Conservation (phyloP, 176 grass and related monocot species). For the Bonia amplexicaulis region DNA sequence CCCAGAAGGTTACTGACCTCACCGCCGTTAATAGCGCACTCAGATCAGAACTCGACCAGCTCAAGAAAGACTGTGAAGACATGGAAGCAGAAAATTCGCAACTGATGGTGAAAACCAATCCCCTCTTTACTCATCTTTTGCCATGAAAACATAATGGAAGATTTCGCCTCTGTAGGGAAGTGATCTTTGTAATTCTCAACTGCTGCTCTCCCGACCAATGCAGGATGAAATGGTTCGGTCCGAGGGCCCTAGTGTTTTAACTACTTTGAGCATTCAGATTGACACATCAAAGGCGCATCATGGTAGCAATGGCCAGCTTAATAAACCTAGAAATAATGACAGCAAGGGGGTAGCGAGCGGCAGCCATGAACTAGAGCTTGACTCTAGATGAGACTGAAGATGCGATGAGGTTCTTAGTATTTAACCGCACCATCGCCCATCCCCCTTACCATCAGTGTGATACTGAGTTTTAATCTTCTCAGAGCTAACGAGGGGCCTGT, state of each 20-base stretch:
- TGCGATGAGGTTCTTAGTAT: neutral
- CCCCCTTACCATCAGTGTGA: neutral
- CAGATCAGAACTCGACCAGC: conserved; percentile 44
- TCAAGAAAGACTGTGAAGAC: conserved; percentile 50
- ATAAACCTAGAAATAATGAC: neutral
- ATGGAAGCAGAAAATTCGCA: conserved; percentile 57
- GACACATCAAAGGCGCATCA: conserved; percentile 17
- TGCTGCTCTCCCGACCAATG: neutral
- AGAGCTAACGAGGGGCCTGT: neutral
- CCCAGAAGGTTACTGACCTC: conserved; percentile 50
- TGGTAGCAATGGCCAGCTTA: neutral
- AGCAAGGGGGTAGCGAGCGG: conserved; percentile 15
- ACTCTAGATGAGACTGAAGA: neutral
- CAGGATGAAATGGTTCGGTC: conserved; percentile 42
- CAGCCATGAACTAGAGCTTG: neutral
- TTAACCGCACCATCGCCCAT: neutral
- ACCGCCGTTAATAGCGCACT: conserved; percentile 31
- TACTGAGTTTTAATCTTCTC: neutral
- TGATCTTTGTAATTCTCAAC: neutral
- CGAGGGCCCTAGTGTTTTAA: conserved; percentile 12
- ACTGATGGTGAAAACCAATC: conserved; percentile 36
- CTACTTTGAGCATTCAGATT: conserved; percentile 33
- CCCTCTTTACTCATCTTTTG: neutral
- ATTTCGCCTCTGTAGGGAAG: neutral
- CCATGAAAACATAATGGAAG: neutral